Base-by-base conservation (phyloP, 768 basidiomycete genomes). In the Harrya chromipes region DNA sequence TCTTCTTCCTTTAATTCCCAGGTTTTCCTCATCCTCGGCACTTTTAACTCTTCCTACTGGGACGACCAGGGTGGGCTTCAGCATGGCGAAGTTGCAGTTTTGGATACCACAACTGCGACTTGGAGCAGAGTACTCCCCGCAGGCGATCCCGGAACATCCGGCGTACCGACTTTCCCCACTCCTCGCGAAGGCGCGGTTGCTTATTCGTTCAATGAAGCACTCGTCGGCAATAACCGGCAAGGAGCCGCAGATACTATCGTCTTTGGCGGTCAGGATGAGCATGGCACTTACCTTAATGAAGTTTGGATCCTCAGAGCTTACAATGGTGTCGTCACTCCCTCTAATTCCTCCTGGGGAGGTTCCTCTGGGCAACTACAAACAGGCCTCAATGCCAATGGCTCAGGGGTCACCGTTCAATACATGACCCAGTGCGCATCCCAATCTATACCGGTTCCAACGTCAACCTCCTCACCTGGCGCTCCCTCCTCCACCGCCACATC, bases 301-400 rank as follows among this genome's bases (percentile, higher is more conserved):
- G 61, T 92, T 11, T 92, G 90, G 90, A 64, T 92, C 8, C 73
- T 92, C 52, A 74, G 90, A 46, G 79, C 86, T 4, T 91, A 90
- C 65, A 74, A 76, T 52, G 84, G 74, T n/a, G 66, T 75, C 27
- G 60, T 87, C 47, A 77, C 77, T n/a, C 55, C 76, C n/a, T 76
- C 81, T 2, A 72, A 74, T 43, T 66, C 75, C 48, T 68, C 67
- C 7, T 89, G 85, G 87, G 84, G 84, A 13, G 90, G 76, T 57
- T 83, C 85, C 6, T 65, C 78, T 50, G 90, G 89, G 1, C 55
- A 66, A 26, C 74, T 91, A 35, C 72, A 78, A 63, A 76, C 78
- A 1, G 89, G 90, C 23, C 47, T 82, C 40, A 69, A 78, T 55
- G 87, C 90, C 3, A 75, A 73, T 51, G 89, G 89, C 12, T 68